Conservation (phyloP, 768 basidiomycete species). For the Pleurotus salmoneostramineus region DNA sequence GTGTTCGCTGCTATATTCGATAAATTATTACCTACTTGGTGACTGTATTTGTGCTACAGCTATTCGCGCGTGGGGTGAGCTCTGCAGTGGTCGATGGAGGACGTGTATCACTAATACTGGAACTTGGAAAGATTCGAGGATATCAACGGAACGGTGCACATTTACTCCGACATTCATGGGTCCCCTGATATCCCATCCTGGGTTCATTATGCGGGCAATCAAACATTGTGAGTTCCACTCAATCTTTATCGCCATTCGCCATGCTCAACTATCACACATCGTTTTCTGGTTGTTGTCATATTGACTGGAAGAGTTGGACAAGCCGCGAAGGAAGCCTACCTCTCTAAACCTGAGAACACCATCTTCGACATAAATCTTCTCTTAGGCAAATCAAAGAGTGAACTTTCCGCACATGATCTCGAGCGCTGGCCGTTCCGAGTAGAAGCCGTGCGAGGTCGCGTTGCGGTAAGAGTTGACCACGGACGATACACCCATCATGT, state of each 20-base stretch:
- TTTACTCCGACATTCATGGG: not conserved
- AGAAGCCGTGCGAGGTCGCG: slow-evolving; percentile 40
- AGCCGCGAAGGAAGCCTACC: not conserved
- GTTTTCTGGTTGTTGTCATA: not conserved
- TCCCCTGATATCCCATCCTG: not conserved
- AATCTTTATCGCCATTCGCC: not conserved
- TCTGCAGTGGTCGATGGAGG: not conserved
- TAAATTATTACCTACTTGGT: not conserved
- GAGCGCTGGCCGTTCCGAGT: slow-evolving; percentile 50
- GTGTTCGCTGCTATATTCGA: not conserved
- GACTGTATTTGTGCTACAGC: not conserved
- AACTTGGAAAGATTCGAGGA: not conserved
- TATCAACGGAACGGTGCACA: not conserved
- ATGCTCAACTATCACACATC: not conserved
- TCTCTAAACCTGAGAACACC: not conserved
- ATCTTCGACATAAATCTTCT: slow-evolving; percentile 58
- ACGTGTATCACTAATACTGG: not conserved
- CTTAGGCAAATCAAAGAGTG: slow-evolving; percentile 46
- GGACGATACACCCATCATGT: slow-evolving; percentile 54
- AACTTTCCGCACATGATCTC: slow-evolving; percentile 45
- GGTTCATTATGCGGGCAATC: not conserved
- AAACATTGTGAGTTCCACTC: not conserved
- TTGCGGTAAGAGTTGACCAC: slow-evolving; percentile 48
- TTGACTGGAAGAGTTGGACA: not conserved
- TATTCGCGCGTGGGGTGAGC: not conserved